These are phyloP conservation scores for Arthromyces matolae DNA, from an alignment of 768 basidiomycete species.

Conservation along the genomic window DNA sequence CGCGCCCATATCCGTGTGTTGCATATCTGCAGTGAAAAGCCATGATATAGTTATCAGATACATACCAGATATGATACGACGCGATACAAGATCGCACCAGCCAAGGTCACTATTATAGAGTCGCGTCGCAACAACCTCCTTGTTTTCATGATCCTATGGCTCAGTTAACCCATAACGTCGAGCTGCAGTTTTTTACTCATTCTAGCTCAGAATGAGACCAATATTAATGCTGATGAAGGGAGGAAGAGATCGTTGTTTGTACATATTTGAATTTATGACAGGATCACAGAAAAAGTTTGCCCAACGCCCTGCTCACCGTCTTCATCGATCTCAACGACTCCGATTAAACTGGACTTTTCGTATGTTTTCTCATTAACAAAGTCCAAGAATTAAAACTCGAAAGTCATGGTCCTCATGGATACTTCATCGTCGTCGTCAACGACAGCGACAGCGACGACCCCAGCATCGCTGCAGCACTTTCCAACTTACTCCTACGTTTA, in stretches of 20 bases:
- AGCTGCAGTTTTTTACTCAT: too few relatives aligned
- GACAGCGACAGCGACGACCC: background rate
- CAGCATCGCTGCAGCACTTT: too few relatives aligned
- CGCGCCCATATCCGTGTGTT: conserved; percentile 20
- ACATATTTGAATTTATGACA: conserved; percentile 7
- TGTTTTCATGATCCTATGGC: too few relatives aligned
- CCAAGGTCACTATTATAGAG: too few relatives aligned
- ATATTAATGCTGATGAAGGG: background rate
- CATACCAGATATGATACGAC: too few relatives aligned
- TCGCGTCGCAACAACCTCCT: too few relatives aligned
- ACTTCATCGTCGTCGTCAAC: conserved; percentile 12
- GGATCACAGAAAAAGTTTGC: conserved; percentile 4
- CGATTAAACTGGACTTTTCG: background rate
- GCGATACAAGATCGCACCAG: too few relatives aligned
- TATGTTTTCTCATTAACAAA: background rate
- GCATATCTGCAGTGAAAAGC: conserved; percentile 24
- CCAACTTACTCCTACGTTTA: conserved; percentile 9
- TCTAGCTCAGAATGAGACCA: too few relatives aligned
- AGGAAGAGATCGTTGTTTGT: background rate
- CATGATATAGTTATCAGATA: too few relatives aligned
- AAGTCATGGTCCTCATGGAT: conserved; percentile 9
- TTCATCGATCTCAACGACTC: conserved; percentile 5
- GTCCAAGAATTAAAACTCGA: background rate
- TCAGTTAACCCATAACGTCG: background rate
- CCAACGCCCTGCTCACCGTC: background rate